Conservation (phyloP, 78 protist species). For the Dictyostelium firmibasis region DNA sequence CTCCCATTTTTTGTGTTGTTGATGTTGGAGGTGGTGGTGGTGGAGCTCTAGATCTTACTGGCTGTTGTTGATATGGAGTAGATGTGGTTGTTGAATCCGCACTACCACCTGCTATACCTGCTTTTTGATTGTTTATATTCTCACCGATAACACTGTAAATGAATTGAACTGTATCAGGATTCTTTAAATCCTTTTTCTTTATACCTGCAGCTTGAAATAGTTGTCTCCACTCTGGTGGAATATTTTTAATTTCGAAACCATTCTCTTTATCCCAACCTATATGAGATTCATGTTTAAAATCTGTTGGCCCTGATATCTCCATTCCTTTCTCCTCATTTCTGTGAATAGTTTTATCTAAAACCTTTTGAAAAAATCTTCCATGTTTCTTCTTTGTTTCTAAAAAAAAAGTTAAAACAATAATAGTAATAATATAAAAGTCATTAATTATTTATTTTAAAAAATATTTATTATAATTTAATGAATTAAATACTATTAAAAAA, state of each 20-base stretch:
- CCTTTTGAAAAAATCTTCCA: neutral
- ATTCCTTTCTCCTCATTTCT: conserved; percentile 9
- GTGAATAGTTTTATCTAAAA: neutral
- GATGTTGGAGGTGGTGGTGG: conserved; percentile 57
- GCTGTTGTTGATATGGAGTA: conserved; percentile 21
- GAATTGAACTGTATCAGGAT: conserved; percentile 77
- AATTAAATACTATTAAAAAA: neutral
- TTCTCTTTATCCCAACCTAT: conserved; percentile 65
- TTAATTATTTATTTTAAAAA: neutral
- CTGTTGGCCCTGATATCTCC: conserved; percentile 77
- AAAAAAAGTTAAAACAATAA: neutral
- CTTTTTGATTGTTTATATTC: neutral
- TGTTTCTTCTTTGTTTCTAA: conserved; percentile 3
- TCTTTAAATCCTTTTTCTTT: conserved; percentile 76
- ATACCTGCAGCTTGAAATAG: conserved; percentile 66
- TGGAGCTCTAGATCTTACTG: conserved; percentile 12
- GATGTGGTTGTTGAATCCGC: neutral
- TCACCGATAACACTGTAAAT: conserved; percentile 70
- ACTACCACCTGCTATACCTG: neutral
- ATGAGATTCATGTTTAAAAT: conserved; percentile 80
- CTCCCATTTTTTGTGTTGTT: neutral
- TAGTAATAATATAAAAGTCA: neutral
- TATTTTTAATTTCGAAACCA: conserved; percentile 75
- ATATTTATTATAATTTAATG: neutral
- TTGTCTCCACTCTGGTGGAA: conserved; percentile 74